Conservation (phyloP, 2,329 filamentous ascomycete species). For the Trichoderma sp. region DNA sequence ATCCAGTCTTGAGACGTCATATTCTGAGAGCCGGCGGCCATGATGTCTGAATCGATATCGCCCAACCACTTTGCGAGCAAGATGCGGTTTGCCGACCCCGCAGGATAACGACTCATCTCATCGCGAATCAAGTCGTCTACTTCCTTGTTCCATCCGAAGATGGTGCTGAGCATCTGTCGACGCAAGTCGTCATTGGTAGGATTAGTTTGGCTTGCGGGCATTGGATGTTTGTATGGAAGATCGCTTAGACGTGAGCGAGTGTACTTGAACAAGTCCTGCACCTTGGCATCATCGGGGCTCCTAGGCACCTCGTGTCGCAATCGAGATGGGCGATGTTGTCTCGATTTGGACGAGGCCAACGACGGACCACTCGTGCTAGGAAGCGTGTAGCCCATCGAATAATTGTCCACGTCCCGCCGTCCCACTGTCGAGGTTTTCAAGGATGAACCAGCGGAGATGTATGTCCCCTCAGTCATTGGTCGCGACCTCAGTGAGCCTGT, state of each 20-base stretch:
- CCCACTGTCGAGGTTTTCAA: conserved; percentile 39
- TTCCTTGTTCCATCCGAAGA: conserved; percentile 93
- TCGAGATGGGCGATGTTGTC: conserved; percentile 61
- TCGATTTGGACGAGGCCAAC: conserved; percentile 50
- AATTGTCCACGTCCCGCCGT: conserved; percentile 49
- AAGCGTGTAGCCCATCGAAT: conserved; percentile 51
- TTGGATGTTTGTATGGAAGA: conserved; percentile 74
- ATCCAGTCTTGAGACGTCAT: conserved; percentile 97
- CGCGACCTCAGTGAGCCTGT: conserved; percentile 54
- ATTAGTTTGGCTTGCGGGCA: conserved; percentile 56
- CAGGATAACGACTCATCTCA: conserved; percentile 73
- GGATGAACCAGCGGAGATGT: conserved; percentile 65
- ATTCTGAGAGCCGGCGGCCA: conserved; percentile 78
- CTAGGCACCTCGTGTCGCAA: conserved; percentile 78
- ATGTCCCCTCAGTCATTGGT: conserved; percentile 63
- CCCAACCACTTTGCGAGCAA: conserved; percentile 92
- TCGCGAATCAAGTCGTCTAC: conserved; percentile 79
- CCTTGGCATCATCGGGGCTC: conserved; percentile 71
- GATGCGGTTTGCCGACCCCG: conserved; percentile 75
- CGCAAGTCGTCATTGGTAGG: conserved; percentile 79
- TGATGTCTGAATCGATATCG: conserved; percentile 77
- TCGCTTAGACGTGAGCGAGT: conserved; percentile 79
- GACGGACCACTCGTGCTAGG: conserved; percentile 43
- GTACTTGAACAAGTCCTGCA: conserved; percentile 82
- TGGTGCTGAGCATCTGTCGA: conserved; percentile 85